A percentile compares a stretch with the other conserved stretches of the same genome.
These are phyloP conservation scores for Arachis stenosperma DNA, from an alignment of 306 rosid genomes.

Conservation along the genomic window DNA sequence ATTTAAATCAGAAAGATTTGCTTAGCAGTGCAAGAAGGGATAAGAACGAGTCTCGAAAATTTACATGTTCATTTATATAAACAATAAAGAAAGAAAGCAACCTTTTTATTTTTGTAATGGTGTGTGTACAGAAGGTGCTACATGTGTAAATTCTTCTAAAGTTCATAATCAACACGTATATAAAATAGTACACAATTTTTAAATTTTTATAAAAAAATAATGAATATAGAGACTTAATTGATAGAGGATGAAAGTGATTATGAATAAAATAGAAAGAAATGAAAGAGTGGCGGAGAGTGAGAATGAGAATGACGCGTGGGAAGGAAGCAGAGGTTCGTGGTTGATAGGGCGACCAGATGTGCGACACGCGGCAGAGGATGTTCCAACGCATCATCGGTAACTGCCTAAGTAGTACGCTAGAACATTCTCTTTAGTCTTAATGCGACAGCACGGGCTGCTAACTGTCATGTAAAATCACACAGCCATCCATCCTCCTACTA, in stretches of 20 bases:
- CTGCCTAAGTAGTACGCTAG: conserved; percentile 21
- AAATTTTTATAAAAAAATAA: not conserved
- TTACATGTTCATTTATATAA: too few relatives aligned
- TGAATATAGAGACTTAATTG: not conserved
- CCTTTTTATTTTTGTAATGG: not conserved
- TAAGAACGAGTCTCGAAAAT: not conserved
- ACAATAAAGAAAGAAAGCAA: not conserved
- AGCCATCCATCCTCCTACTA: not conserved
- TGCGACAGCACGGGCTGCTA: too few relatives aligned
- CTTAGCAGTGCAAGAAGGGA: not conserved
- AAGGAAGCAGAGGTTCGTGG: conserved; percentile 6
- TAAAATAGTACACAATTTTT: not conserved
- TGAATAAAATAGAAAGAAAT: not conserved
- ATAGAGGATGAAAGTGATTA: not conserved
- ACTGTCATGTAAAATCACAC: not conserved
- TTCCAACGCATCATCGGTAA: conserved; percentile 37
- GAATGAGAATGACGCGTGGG: conserved; percentile 41
- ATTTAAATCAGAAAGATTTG: not conserved
- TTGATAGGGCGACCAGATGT: not conserved
- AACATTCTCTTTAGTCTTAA: conserved; percentile 35
- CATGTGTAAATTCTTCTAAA: conserved; percentile 28
- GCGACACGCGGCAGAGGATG: conserved; percentile 45
- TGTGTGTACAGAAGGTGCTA: conserved; percentile 1
- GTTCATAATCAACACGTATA: conserved; percentile 21
- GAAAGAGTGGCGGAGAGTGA: conserved; percentile 30